Base-by-base conservation (phyloP, 176 grass and related monocot species). In the Oryza glaberrima region DNA sequence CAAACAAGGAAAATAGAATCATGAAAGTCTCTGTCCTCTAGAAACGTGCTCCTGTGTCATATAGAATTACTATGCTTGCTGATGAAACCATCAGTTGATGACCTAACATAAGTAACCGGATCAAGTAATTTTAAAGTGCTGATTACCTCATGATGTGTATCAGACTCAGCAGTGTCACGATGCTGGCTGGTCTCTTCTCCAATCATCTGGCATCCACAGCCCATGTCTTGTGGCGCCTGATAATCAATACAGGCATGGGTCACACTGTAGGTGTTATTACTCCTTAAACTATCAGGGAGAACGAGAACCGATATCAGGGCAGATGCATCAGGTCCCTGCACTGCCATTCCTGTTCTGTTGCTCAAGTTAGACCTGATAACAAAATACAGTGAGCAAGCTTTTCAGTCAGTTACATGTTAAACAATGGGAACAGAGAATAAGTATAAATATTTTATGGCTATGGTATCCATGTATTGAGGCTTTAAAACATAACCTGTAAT, bases 141-240 rank as follows among this genome's bases (percentile, higher is more conserved):
- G 45, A 85, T 81, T 77, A 86, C 72, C 83, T 82, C 74, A 35
- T 40, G 58, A 25, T 65, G 38, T 14, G 70, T 70, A 80, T 60
- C 84, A 76, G 63, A 76, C 80, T 83, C 43, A 89, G 46, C 65
- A 84, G 66, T 78, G 34, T 32, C 54, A 46, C 63, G 83, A 83
- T 77, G 81, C 48, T 2, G 80, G 68, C 67, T 81, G 70, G 54
- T 84, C 43, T 81, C 28, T 77, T 81, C 47, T 77, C 80, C 4
- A 44, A 79, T 89, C 69, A 83, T 83, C 80, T 91, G 72, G 67
- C 43, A 89, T 81, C 83, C 65, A 84, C 44, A 78, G 76, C 76
- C 65, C 90, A 86, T 84, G 80, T 86, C 70, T 72, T 85, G 65
- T 11, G 56, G 72, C 13, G 14, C 79, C 58, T 83, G 52, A 34